phyloP scores from a whole-genome alignment of 257 asterid genomes.

The Petunia axillaris region DNA sequence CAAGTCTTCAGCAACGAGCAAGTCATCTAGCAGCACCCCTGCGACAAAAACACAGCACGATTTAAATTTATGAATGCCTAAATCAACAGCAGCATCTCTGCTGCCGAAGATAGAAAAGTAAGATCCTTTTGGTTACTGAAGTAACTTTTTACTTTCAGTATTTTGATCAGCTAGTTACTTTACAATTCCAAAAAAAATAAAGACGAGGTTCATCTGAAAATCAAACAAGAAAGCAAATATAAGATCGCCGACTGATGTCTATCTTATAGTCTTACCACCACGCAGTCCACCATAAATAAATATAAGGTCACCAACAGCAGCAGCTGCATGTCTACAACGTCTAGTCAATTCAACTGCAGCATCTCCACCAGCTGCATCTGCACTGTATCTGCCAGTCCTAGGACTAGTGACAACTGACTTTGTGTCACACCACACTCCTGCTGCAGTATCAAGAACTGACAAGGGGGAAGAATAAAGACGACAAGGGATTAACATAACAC shows the following conservation, averaged over 20 bases:
- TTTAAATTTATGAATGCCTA: conserved; percentile 15
- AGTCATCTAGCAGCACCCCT: conserved; percentile 94
- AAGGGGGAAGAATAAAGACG: conserved; percentile 25
- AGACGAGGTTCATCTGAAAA: neutral
- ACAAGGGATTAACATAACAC: neutral
- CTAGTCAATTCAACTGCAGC: conserved; percentile 97
- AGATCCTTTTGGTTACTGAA: conserved; percentile 10
- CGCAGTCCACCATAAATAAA: conserved; percentile 98
- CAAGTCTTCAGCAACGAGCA: conserved; percentile 97
- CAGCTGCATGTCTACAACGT: conserved; percentile 98
- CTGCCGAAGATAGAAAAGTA: neutral
- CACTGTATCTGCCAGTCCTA: conserved; percentile 95
- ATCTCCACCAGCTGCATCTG: conserved; percentile 99
- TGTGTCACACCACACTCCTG: conserved; percentile 99
- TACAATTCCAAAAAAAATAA: conserved; percentile 14
- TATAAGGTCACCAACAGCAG: conserved; percentile 95
- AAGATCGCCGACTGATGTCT: conserved; percentile 6
- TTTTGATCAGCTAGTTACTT: conserved; percentile 5
- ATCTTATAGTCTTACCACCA: conserved; percentile 71
- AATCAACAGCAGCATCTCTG: conserved; percentile 1
- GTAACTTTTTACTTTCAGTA: neutral
- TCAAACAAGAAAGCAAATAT: conserved; percentile 1
- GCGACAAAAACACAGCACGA: conserved; percentile 27
- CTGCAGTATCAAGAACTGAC: conserved; percentile 96
- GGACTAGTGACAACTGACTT: conserved; percentile 96